phyloP scores from a whole-genome alignment of 2,329 filamentous ascomycete species.

The Aspergillus fijiensis region DNA sequence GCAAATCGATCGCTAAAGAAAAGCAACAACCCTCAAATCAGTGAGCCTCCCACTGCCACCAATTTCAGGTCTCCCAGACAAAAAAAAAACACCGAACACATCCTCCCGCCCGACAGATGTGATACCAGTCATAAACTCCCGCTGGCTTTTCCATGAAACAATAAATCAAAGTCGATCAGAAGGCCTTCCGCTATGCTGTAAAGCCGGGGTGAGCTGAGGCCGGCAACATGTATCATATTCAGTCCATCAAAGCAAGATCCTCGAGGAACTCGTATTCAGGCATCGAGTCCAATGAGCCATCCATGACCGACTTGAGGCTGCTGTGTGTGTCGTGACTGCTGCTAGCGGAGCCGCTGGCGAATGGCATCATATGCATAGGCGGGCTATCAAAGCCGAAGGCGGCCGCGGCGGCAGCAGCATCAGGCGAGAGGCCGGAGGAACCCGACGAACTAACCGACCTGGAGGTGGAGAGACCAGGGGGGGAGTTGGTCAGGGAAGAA shows the following conservation, averaged over 20 bases:
- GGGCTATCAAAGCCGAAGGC: slow-evolving; percentile 20
- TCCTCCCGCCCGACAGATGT: too few species aligned
- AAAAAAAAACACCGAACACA: too few species aligned
- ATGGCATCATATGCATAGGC: neutral
- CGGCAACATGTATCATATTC: neutral
- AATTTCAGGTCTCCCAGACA: too few species aligned
- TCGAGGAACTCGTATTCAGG: neutral
- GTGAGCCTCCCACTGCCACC: too few species aligned
- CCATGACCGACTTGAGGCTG: neutral
- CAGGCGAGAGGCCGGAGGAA: neutral
- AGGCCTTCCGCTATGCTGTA: neutral
- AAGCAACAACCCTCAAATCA: too few species aligned
- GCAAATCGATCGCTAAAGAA: too few species aligned
- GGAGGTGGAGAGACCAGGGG: neutral
- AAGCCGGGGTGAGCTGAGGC: neutral
- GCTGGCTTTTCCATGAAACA: neutral
- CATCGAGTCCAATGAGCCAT: neutral
- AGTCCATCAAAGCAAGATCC: neutral
- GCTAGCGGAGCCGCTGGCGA: slow-evolving; percentile 7
- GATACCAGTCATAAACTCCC: neutral
- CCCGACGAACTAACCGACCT: neutral
- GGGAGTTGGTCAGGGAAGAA: neutral
- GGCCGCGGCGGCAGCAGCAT: neutral
- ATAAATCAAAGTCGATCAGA: neutral
- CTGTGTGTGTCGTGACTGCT: neutral